Evolutionary conservation across 345 rosid genomes (phyloP).

Genomic region (Gossypium bickii): DNA sequence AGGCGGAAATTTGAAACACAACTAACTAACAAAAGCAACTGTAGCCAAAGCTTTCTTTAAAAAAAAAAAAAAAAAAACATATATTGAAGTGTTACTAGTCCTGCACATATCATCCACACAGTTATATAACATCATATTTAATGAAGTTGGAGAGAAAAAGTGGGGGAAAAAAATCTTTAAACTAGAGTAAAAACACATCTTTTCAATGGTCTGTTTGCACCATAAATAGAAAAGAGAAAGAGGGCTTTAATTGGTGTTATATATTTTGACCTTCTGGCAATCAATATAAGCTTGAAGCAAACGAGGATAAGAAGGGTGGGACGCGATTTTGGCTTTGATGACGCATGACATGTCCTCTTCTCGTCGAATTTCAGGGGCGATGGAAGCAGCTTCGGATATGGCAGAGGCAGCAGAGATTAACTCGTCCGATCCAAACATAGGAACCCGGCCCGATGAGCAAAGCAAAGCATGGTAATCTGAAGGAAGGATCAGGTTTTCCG

Average conservation of each 20-base stretch:
- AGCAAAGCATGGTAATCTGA: constrained; percentile 42
- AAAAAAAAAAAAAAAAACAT: neutral
- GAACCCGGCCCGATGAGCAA: constrained; percentile 43
- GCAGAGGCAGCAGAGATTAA: constrained; percentile 53
- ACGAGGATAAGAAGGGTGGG: constrained; percentile 81
- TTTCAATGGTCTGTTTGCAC: constrained; percentile 4
- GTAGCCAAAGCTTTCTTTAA: neutral
- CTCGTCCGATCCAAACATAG: constrained; percentile 64
- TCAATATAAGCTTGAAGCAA: constrained; percentile 81
- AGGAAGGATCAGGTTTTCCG: constrained; percentile 57
- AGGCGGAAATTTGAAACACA: constrained; percentile 19
- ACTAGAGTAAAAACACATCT: neutral
- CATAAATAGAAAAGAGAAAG: constrained; percentile 6
- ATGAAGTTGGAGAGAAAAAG: neutral
- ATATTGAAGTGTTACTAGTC: neutral
- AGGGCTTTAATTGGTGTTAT: neutral
- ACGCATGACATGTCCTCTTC: constrained; percentile 39
- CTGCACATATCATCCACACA: neutral
- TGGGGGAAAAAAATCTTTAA: neutral
- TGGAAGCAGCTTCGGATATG: constrained; percentile 57
- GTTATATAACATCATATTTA: constrained; percentile 2
- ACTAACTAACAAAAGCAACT: neutral
- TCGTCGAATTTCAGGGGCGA: constrained; percentile 45
- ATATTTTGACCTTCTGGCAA: constrained; percentile 80
- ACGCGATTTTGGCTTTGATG: constrained; percentile 74